These are phyloP conservation scores for Arabis hirsuta DNA, from an alignment of 345 rosid species.

Conservation along the genomic window DNA sequence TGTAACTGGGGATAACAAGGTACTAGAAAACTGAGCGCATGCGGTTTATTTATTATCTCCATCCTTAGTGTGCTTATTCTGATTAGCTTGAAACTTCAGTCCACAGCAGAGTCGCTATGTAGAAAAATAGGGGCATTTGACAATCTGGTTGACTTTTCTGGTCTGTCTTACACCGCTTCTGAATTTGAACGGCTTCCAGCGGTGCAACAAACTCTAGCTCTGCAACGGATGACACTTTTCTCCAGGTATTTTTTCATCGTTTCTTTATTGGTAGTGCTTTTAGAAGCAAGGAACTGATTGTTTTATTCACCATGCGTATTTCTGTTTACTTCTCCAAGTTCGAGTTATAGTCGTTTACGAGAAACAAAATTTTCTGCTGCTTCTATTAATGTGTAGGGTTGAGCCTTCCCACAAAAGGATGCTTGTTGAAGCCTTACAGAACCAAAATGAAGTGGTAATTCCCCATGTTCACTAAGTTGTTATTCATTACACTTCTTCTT, in stretches of 20 bases:
- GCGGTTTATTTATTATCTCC: slow-evolving; percentile 11
- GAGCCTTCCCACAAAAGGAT: slow-evolving; percentile 98
- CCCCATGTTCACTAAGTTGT: slow-evolving; percentile 23
- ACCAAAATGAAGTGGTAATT: slow-evolving; percentile 97
- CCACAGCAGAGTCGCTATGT: slow-evolving; percentile 97
- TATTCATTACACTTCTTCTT: slow-evolving; percentile 16
- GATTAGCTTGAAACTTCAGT: slow-evolving; percentile 55
- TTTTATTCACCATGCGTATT: slow-evolving; percentile 15
- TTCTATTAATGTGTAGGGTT: slow-evolving; percentile 60
- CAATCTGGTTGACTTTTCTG: slow-evolving; percentile 74
- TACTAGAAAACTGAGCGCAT: slow-evolving; percentile 39
- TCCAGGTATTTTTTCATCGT: slow-evolving; percentile 58
- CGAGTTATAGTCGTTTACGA: slow-evolving; percentile 5
- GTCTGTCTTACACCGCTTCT: slow-evolving; percentile 91
- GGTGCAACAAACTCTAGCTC: slow-evolving; percentile 77
- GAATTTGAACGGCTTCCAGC: slow-evolving; percentile 97
- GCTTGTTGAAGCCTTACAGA: slow-evolving; percentile 97
- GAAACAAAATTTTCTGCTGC: slow-evolving; percentile 30
- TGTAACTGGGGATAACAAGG: slow-evolving; percentile 99
- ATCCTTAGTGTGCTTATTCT: slow-evolving; percentile 35
- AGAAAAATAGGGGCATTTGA: slow-evolving; percentile 97
- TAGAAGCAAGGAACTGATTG: slow-evolving; percentile 16
- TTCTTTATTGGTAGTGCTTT: slow-evolving; percentile 10
- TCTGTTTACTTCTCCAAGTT: slow-evolving; percentile 32
- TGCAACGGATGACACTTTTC: slow-evolving; percentile 91